A percentile compares a stretch with the other conserved stretches of the same genome.
Evolutionary conservation across 169 alveolate genomes (phyloP).

Genomic region (Besnoitia besnoiti): DNA sequence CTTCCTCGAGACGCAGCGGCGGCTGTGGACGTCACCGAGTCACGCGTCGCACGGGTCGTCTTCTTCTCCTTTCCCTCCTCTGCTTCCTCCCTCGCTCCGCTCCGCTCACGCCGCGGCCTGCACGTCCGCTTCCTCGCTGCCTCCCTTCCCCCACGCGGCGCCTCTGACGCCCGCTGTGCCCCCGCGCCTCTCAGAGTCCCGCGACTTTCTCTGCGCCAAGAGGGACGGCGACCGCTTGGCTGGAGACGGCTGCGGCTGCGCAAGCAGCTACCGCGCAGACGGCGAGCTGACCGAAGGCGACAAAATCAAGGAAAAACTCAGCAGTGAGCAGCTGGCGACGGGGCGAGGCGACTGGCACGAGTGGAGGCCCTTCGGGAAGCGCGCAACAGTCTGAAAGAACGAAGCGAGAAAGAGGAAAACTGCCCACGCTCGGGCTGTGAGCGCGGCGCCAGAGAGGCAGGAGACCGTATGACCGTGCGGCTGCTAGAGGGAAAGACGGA

Average conservation of each 20-base stretch:
- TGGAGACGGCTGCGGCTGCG: neutral
- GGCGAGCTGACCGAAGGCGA: conserved; percentile 68
- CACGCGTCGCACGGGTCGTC: neutral
- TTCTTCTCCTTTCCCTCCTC: neutral
- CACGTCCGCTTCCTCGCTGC: too few relatives aligned
- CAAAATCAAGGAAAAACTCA: conserved; percentile 60
- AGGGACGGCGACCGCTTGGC: neutral
- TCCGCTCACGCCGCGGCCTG: too few relatives aligned
- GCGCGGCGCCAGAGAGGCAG: too few relatives aligned
- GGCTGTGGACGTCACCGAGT: neutral
- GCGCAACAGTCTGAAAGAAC: neutral
- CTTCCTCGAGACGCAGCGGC: conserved; percentile 27
- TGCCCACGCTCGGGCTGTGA: too few relatives aligned
- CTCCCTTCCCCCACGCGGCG: neutral
- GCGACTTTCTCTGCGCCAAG: neutral
- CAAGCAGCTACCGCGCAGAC: conserved; percentile 39
- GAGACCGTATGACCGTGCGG: too few relatives aligned
- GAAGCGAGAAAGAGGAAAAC: neutral
- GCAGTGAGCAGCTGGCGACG: conserved; percentile 42
- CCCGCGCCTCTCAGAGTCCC: neutral
- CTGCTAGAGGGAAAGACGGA: neutral
- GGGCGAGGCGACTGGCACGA: too few relatives aligned
- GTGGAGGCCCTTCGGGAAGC: too few relatives aligned
- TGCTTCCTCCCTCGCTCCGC: neutral
- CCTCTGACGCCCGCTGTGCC: neutral